Conservation (phyloP, 73 alveolate genomes). For the Paramecium octaurelia region DNA sequence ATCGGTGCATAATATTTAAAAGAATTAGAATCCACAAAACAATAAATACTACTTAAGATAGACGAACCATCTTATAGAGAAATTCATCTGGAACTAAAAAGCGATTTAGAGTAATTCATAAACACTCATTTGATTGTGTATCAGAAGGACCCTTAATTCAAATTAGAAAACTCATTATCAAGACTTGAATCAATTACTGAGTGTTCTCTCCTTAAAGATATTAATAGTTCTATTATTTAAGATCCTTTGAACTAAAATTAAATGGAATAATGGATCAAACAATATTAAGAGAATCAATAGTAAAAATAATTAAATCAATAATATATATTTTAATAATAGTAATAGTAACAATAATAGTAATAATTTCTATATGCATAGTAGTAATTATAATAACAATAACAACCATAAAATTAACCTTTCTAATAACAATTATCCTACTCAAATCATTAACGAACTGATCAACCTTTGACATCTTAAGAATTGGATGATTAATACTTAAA, state of each 20-base stretch:
- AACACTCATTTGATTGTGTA: not conserved
- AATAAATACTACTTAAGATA: not conserved
- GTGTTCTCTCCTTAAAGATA: not conserved
- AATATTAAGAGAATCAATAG: not conserved
- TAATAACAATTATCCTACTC: not conserved
- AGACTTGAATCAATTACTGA: constrained; percentile 24
- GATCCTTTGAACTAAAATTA: constrained; percentile 3
- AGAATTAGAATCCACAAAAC: not conserved
- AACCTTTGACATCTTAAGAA: not conserved
- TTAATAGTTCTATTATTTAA: not conserved
- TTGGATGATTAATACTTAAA: not conserved
- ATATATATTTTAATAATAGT: not conserved
- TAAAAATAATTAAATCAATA: not conserved
- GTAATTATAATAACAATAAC: not conserved
- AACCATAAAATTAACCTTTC: not conserved
- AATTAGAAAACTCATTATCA: not conserved
- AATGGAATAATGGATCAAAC: not conserved
- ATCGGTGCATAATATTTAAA: not conserved
- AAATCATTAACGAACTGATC: not conserved
- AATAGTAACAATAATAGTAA: not conserved
- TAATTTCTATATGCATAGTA: not conserved
- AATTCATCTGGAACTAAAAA: not conserved
- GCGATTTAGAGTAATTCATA: constrained; percentile 4
- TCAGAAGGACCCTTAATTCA: not conserved
- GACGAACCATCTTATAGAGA: constrained; percentile 9